Evolutionary conservation across 2,329 filamentous ascomycete genomes (phyloP).

Genomic region (Talaromyces marneffei): DNA sequence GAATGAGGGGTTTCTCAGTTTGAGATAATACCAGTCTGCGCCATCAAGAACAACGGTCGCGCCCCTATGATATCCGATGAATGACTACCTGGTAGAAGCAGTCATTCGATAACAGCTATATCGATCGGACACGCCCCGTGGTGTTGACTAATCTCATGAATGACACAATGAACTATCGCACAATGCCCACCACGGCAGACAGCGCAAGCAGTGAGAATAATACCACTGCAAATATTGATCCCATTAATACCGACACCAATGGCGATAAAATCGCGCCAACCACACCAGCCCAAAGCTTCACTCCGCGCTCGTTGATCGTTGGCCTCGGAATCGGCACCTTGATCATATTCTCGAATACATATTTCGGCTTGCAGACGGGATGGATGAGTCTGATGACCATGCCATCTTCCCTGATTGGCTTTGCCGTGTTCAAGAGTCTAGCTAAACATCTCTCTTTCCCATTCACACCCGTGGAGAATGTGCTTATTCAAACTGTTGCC

Average conservation of each 20-base stretch:
- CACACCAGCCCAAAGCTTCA: constrained; percentile 61
- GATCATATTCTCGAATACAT: constrained; percentile 96
- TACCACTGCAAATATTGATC: not conserved
- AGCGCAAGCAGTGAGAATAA: not conserved
- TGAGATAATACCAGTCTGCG: not conserved
- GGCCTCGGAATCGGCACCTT: constrained; percentile 80
- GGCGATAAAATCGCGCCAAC: not conserved
- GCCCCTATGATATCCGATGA: not conserved
- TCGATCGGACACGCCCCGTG: not conserved
- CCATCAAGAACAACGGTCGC: too few relatives aligned
- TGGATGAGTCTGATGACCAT: constrained; percentile 90
- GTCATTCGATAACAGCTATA: not conserved
- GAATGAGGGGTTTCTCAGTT: not conserved
- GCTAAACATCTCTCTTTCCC: constrained; percentile 67
- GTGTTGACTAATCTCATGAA: not conserved
- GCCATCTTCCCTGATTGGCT: constrained; percentile 89
- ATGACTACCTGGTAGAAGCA: not conserved
- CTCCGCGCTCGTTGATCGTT: constrained; percentile 68
- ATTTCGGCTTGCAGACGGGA: constrained; percentile 92
- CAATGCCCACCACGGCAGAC: constrained; percentile 16
- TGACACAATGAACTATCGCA: constrained; percentile 32
- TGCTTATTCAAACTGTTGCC: constrained; percentile 91
- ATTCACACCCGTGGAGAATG: constrained; percentile 93
- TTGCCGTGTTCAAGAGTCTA: constrained; percentile 82
- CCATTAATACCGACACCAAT: not conserved